Conservation (phyloP, 768 basidiomycete genomes). For the Podaxis sp. region DNA sequence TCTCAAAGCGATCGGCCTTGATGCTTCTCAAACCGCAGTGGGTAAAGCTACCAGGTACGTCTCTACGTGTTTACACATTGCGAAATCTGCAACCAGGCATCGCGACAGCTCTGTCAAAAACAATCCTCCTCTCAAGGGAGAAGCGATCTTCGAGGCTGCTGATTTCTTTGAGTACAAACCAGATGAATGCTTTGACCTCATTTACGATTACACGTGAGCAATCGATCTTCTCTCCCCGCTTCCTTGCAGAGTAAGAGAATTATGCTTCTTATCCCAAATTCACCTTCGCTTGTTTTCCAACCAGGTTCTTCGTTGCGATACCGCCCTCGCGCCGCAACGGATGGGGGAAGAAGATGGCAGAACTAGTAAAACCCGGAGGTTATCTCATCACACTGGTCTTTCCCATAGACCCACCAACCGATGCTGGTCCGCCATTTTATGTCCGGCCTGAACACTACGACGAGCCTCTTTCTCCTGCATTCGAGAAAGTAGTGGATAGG, state of each 20-base stretch:
- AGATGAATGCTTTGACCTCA: constrained; percentile 46
- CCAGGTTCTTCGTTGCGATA: constrained; percentile 75
- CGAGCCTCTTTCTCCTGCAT: constrained; percentile 44
- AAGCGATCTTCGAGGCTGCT: constrained; percentile 35
- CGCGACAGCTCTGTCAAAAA: constrained; percentile 12
- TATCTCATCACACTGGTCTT: constrained; percentile 59
- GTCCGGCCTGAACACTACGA: constrained; percentile 57
- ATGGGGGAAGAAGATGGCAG: constrained; percentile 59
- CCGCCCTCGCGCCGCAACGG: constrained; percentile 47
- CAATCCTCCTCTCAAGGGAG: constrained; percentile 16
- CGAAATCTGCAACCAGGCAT: background rate
- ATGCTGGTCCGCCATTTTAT: constrained; percentile 61
- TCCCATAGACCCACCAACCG: constrained; percentile 45
- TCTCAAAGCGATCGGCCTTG: constrained; percentile 48
- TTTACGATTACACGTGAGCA: constrained; percentile 65
- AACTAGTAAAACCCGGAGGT: constrained; percentile 59
- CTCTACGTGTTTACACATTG: no score
- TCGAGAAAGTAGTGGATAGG: constrained; percentile 54
- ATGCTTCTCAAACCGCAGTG: constrained; percentile 57
- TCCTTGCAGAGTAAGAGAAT: background rate
- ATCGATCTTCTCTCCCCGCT: background rate
- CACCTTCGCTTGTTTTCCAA: background rate
- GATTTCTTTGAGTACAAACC: constrained; percentile 57
- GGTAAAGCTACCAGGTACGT: constrained; percentile 41
- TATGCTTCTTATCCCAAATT: background rate